Conservation (phyloP, 495 filamentous ascomycete species). For the Neurospora sp. region DNA sequence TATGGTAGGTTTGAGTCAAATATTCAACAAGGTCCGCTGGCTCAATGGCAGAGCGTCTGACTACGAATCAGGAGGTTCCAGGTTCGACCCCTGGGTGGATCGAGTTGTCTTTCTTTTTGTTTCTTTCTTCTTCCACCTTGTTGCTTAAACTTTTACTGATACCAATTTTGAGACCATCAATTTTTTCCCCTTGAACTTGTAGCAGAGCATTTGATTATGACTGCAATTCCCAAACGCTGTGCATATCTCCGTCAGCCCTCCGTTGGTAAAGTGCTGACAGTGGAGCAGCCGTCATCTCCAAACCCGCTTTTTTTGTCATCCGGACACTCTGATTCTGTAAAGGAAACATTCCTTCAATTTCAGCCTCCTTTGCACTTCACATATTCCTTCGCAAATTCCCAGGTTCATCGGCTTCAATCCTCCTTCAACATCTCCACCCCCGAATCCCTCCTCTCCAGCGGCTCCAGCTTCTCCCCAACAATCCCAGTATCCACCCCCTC, state of each 20-base stretch:
- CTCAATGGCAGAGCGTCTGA: background rate
- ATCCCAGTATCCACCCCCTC: background rate
- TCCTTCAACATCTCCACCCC: background rate
- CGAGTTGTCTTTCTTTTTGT: background rate
- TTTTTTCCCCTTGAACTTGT: too few species aligned
- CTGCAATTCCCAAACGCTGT: too few species aligned
- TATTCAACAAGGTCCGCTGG: background rate
- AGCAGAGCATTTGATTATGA: too few species aligned
- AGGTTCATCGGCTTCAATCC: background rate
- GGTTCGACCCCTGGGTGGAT: background rate
- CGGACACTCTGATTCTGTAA: too few species aligned
- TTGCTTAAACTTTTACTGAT: too few species aligned
- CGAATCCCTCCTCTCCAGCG: background rate
- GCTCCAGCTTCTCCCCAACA: background rate
- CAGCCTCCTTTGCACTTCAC: too few species aligned
- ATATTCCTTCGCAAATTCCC: background rate
- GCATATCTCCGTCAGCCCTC: too few species aligned
- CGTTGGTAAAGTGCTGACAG: background rate
- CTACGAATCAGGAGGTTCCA: background rate
- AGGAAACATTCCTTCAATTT: background rate
- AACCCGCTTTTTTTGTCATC: background rate
- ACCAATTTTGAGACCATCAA: too few species aligned
- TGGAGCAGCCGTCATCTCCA: background rate
- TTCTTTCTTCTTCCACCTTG: too few species aligned
- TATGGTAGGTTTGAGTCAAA: fast-evolving